Evolutionary conservation across 2,329 filamentous ascomycete species (phyloP), one percentile per base, ranked within the genome.

Genomic region (Monilinia vaccinii-corymbosi): DNA sequence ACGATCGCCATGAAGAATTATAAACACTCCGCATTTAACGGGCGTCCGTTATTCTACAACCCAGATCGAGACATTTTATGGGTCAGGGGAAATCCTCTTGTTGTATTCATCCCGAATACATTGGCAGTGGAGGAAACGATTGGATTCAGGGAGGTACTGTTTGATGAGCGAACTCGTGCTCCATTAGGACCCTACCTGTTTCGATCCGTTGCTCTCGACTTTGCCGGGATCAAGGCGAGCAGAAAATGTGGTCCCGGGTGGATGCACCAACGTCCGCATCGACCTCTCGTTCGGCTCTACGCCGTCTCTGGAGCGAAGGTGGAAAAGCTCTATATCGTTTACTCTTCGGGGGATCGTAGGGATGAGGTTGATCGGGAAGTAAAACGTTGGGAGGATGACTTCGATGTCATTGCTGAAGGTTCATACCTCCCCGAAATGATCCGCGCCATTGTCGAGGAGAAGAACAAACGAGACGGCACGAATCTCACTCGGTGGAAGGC

Each of bases 291-390:
- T n/a, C n/a, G n/a, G 25, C 25, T 4, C 5, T 51, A 38, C 3
- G 48, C 21, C 1, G 0, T 51, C 2, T 25, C 48, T 7, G n/a
- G 1, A 38, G 25, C 4, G 14, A 14, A 51, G 21, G 32, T 51
- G 4, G 21, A 38, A 51, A 38, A 38, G 2, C 1, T 51, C 3
- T 38, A 51, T 21, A 51, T 38, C 18, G 32, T 51, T 38, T 38
- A 61, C 44, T 64, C 46, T 60, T 58, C 47, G n/a, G 45, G 50
- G 10, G 48, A 44, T 13, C 28, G n/a, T 11, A 46, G 42, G 2
- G 28, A 34, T 36, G 34, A 42, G 16, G n/a, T 45, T 23, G 36
- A 40, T 1, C 9, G 38, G 16, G 18, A 46, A 44, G 44, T 38
- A 6, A 4, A 25, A 13, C 7, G 4, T 16, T n/a, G 38, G 8